These are phyloP conservation scores for Marsdenia floribunda DNA, from an alignment of 257 asterid genomes.

Conservation along the genomic window DNA sequence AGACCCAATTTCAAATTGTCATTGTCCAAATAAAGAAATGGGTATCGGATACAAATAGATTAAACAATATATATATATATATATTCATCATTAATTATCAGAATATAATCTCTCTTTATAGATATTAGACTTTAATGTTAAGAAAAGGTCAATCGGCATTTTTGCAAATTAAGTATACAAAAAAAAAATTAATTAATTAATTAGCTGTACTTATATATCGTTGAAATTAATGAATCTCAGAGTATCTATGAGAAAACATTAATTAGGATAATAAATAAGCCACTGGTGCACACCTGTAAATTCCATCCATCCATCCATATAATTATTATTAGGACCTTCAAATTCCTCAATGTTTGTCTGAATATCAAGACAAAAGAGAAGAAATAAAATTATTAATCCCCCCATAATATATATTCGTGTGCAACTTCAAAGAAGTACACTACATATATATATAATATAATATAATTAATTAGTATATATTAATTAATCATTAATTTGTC, in stretches of 20 bases:
- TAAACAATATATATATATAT: too few relatives aligned
- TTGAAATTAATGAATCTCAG: too few relatives aligned
- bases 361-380: background rate
- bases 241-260: too few relatives aligned
- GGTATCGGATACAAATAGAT: too few relatives aligned
- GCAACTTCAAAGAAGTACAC: slow-evolving; percentile 6
- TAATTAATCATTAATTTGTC: too few relatives aligned
- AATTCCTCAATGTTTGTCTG: too few relatives aligned
- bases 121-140: background rate
- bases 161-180: background rate
- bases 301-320: background rate
- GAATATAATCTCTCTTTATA: background rate
- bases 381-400: too few relatives aligned
- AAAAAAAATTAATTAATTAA: background rate
- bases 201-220: background rate
- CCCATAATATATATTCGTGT: slow-evolving; percentile 26
- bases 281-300: slow-evolving; percentile 12
- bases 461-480: too few relatives aligned
- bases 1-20: too few relatives aligned
- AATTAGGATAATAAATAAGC: slow-evolving; percentile 7
- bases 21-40: too few relatives aligned
- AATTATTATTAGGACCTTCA: background rate
- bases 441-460: too few relatives aligned
- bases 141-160: background rate
- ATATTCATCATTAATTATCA: too few relatives aligned